These are phyloP conservation scores for Phytopythium vexans DNA, from an alignment of 352 stramenopile genomes.

Conservation along the genomic window DNA sequence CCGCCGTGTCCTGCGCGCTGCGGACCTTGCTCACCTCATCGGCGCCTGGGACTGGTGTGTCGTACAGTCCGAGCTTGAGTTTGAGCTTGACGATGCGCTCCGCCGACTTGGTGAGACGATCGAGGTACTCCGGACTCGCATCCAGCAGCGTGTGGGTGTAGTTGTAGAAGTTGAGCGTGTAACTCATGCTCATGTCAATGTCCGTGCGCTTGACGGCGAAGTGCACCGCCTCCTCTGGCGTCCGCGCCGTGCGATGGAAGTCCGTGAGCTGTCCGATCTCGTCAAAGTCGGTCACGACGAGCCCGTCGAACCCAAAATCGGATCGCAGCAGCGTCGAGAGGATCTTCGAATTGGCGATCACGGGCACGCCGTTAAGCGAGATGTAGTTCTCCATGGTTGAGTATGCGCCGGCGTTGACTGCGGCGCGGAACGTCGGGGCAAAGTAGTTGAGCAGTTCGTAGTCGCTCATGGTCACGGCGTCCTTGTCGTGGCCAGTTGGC, in stretches of 20 bases:
- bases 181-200: conserved; percentile 90
- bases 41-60: conserved; percentile 50
- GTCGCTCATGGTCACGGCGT: conserved; percentile 64
- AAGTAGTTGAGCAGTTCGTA: conserved; percentile 87
- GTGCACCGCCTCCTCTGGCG: conserved; percentile 52
- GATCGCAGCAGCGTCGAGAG: conserved; percentile 79
- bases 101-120: conserved; percentile 54
- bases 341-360: conserved; percentile 81
- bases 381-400: conserved; percentile 95
- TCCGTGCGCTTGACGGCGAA: conserved; percentile 70
- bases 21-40: conserved; percentile 47
- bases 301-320: conserved; percentile 84
- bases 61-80: conserved; percentile 63
- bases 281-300: conserved; percentile 91
- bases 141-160: conserved; percentile 34
- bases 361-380: conserved; percentile 90
- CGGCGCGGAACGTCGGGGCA: conserved; percentile 78
- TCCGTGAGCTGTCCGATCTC: conserved; percentile 89
- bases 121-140: conserved; percentile 22
- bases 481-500: conserved; percentile 77
- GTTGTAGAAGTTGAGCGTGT: too few relatives aligned
- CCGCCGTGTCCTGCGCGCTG: conserved; percentile 38
- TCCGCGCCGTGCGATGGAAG: conserved; percentile 53
- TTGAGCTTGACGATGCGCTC: conserved; percentile 75
- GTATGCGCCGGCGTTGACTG: conserved; percentile 72